Conservation (phyloP, 2,329 filamentous ascomycete species). For the Clarireedia sp. region DNA sequence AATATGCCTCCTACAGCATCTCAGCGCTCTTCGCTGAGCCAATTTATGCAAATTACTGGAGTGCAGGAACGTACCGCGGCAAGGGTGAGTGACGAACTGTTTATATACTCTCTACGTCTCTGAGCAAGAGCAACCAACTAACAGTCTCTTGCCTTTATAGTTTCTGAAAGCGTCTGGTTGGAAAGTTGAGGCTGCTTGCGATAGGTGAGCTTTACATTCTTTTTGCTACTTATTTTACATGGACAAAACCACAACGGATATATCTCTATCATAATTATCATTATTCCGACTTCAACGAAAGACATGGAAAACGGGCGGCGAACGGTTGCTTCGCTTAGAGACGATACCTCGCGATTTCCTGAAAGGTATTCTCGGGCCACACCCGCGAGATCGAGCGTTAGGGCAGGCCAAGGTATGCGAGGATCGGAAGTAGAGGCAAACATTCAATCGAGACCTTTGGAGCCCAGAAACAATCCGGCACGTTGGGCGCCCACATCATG, state of each 20-base stretch:
- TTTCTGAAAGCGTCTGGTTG: constrained; percentile 31
- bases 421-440: too few species aligned
- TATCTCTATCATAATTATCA: neutral
- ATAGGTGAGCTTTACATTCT: constrained; percentile 30
- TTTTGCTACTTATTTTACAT: neutral
- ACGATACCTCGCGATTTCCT: too few species aligned
- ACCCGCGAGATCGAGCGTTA: too few species aligned
- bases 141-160: constrained; percentile 22
- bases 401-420: too few species aligned
- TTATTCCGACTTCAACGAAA: neutral
- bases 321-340: neutral
- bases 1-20: constrained; percentile 26
- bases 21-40: constrained; percentile 20
- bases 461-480: too few species aligned
- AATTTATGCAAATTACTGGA: constrained; percentile 29
- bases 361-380: too few species aligned
- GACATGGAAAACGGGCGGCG: neutral
- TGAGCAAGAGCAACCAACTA: constrained; percentile 14
- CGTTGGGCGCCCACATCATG: too few species aligned
- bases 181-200: constrained; percentile 32
- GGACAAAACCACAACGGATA: neutral
- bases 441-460: too few species aligned
- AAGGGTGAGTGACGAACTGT: constrained; percentile 21
- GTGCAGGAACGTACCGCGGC: constrained; percentile 24
- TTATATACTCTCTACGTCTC: neutral